Conservation (phyloP, 805 yeast genomes). For the Candida ovalis region DNA sequence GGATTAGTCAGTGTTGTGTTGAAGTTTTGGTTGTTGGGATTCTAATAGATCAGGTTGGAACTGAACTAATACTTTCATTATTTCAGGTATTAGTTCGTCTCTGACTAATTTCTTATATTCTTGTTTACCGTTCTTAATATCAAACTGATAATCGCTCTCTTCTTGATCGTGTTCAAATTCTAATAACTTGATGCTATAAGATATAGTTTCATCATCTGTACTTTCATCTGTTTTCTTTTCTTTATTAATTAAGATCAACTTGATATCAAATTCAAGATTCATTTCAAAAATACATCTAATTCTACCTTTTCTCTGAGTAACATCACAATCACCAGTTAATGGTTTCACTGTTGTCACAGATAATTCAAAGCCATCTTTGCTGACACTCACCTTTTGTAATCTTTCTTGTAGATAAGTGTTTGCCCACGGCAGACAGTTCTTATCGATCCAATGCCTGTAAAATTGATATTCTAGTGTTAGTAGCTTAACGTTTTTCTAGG, state of each 20-base stretch:
- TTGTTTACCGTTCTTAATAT: slow-evolving; percentile 37
- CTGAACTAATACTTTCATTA: slow-evolving; percentile 43
- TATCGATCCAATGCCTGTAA: slow-evolving; percentile 92
- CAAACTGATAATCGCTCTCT: slow-evolving; percentile 58
- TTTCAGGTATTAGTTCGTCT: slow-evolving; percentile 48
- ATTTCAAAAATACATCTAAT: slow-evolving; percentile 73
- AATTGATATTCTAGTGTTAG: too few relatives aligned
- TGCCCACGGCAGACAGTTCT: slow-evolving; percentile 92
- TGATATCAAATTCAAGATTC: slow-evolving; percentile 45
- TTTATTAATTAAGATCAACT: slow-evolving; percentile 35
- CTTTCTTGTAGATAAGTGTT: slow-evolving; percentile 65
- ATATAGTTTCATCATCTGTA: slow-evolving; percentile 27
- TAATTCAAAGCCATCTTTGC: slow-evolving; percentile 32
- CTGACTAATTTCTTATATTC: slow-evolving; percentile 38
- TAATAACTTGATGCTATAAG: slow-evolving; percentile 48
- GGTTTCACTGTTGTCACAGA: slow-evolving; percentile 36
- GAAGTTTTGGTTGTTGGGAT: slow-evolving; percentile 61
- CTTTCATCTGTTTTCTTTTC: too few relatives aligned
- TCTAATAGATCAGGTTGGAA: slow-evolving; percentile 62
- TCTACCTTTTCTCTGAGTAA: slow-evolving; percentile 79
- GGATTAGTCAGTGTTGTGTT: slow-evolving; percentile 40
- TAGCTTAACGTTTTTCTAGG: too few relatives aligned
- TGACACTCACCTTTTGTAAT: slow-evolving; percentile 44
- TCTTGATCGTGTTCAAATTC: slow-evolving; percentile 79
- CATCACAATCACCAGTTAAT: slow-evolving; percentile 74